A percentile compares a stretch with the other conserved stretches of the same genome.
Conservation (phyloP, 1,284 basidiomycete genomes). For the Ganoderma multipileum region DNA sequence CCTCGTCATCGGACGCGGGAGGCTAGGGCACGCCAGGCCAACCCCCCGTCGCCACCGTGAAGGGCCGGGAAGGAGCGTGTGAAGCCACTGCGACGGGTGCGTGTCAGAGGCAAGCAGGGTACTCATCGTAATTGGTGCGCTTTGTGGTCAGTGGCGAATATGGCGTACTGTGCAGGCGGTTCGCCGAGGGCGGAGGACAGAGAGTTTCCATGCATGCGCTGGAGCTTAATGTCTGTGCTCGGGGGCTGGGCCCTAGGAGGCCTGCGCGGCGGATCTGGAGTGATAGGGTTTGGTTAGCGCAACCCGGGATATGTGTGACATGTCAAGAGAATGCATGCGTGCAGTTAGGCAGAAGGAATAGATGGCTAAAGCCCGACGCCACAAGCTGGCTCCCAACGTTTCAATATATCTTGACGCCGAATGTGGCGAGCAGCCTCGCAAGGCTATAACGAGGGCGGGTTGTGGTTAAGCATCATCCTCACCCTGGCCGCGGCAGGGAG, state of each 20-base stretch:
- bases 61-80: constrained; percentile 3
- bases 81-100: neutral
- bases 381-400: neutral
- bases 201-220: neutral
- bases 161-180: neutral
- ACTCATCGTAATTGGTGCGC: neutral
- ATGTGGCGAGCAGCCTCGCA: neutral
- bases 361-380: neutral
- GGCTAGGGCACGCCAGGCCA: neutral
- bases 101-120: constrained; percentile 1
- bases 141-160: neutral
- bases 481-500: neutral
- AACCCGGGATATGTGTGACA: neutral
- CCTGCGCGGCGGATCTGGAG: neutral
- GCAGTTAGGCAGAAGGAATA: neutral
- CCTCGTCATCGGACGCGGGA: constrained; percentile 1
- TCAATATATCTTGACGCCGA: neutral
- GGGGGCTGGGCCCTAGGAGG: neutral
- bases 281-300: constrained; percentile 1
- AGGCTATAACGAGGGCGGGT: neutral
- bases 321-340: constrained; percentile 4
- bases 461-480: constrained; percentile 8
- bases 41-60: neutral
- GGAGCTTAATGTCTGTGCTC: neutral
- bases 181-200: neutral